A percentile compares a stretch with the other conserved stretches of the same genome.
Evolutionary conservation across 148 eudicot genomes (phyloP).

Genomic region (Suaeda aralocaspica): DNA sequence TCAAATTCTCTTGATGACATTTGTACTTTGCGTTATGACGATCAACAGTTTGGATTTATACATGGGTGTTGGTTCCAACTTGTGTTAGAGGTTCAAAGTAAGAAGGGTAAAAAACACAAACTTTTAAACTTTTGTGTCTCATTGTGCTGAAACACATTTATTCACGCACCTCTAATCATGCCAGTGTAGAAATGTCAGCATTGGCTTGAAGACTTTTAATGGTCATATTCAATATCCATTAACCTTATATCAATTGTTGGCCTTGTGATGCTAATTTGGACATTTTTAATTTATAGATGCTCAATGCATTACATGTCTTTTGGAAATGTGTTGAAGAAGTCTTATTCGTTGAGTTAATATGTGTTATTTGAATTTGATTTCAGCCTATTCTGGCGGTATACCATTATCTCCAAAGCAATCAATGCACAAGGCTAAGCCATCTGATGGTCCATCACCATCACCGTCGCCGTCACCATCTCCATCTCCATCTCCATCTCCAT

Average conservation of each 20-base stretch:
- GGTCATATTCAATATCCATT: background rate
- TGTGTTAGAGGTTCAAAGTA: too few species aligned
- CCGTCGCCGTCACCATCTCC: constrained; percentile 53
- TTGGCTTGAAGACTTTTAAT: background rate
- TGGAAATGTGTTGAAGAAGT: background rate
- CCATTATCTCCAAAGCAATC: constrained; percentile 29
- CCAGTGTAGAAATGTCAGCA: background rate
- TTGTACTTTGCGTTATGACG: too few species aligned
- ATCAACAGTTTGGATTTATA: too few species aligned
- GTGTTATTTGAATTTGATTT: background rate
- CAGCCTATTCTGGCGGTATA: constrained; percentile 38
- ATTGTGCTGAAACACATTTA: too few species aligned
- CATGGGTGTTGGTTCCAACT: too few species aligned
- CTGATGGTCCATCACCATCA: constrained; percentile 30
- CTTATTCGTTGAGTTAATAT: background rate
- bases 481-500: too few species aligned
- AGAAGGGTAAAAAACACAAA: too few species aligned
- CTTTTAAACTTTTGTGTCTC: too few species aligned
- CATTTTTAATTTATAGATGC: background rate
- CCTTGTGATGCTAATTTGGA: background rate
- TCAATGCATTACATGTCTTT: background rate
- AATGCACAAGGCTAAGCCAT: constrained; percentile 27
- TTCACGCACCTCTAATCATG: too few species aligned
- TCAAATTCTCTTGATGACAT: too few species aligned
- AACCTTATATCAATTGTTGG: background rate